phyloP scores from a whole-genome alignment of 768 basidiomycete species.

The Trichaptum fuscoviolaceum region DNA sequence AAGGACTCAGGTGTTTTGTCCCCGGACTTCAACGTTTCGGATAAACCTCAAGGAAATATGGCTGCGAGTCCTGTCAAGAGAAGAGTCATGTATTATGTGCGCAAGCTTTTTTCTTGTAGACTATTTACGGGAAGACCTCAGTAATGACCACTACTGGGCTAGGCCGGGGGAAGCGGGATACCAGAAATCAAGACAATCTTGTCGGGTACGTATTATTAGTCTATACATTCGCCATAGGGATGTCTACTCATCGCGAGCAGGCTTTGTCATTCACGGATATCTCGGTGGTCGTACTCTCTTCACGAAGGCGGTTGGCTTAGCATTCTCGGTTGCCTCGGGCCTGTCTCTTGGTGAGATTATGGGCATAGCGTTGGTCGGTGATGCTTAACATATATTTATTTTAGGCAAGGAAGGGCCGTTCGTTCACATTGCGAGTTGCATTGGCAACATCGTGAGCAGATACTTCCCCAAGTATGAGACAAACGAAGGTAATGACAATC shows the following conservation, averaged over 20 bases:
- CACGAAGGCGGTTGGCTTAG: slow-evolving; percentile 85
- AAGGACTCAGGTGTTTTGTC: slow-evolving; percentile 80
- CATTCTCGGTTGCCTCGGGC: slow-evolving; percentile 89
- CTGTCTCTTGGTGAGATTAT: slow-evolving; percentile 61
- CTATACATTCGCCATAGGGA: not conserved
- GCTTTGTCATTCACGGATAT: slow-evolving; percentile 97
- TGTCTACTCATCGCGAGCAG: slow-evolving; percentile 29
- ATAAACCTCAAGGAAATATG: slow-evolving; percentile 21
- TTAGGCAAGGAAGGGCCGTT: slow-evolving; percentile 70
- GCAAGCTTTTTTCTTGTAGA: slow-evolving; percentile 22
- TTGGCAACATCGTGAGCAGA: slow-evolving; percentile 90
- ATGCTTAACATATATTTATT: slow-evolving; percentile 5
- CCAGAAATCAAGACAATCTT: slow-evolving; percentile 96
- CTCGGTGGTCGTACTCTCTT: slow-evolving; percentile 86
- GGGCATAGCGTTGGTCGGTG: slow-evolving; percentile 11
- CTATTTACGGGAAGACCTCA: not conserved
- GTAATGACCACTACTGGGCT: slow-evolving; percentile 16
- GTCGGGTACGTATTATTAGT: slow-evolving; percentile 45
- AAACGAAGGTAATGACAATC: slow-evolving; percentile 69
- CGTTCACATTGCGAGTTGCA: slow-evolving; percentile 89
- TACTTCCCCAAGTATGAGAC: slow-evolving; percentile 86
- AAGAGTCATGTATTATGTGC: slow-evolving; percentile 78
- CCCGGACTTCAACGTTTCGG: slow-evolving; percentile 33
- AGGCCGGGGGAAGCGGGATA: slow-evolving; percentile 95
- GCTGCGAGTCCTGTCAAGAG: slow-evolving; percentile 36